These are phyloP conservation scores for Batkoa obscura DNA, from an alignment of 371 early-diverging fungal species.

Conservation along the genomic window DNA sequence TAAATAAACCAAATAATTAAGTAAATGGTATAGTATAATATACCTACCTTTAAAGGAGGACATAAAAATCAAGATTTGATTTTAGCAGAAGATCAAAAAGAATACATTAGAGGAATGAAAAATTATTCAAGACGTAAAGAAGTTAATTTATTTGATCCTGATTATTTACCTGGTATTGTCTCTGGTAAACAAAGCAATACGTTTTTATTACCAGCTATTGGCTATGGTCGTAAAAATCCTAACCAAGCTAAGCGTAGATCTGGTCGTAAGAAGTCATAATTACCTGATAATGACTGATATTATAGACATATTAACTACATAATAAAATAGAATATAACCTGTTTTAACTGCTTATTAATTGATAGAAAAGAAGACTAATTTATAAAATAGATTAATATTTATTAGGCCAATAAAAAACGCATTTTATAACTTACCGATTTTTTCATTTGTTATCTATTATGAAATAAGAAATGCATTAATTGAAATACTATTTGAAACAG, in stretches of 20 bases:
- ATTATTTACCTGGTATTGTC: conserved; percentile 42
- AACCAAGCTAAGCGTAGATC: conserved; percentile 21
- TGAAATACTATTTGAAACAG: no score
- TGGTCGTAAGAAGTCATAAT: conserved; percentile 8
- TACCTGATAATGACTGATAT: no score
- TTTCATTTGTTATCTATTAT: no score
- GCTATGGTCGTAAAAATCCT: conserved; percentile 74
- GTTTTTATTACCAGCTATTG: conserved; percentile 55
- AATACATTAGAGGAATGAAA: conserved; percentile 25
- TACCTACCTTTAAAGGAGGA: conserved; percentile 74
- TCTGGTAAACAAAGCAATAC: conserved; percentile 31
- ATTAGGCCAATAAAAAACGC: no score
- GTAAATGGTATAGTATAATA: conserved; percentile 47
- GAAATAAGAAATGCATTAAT: no score
- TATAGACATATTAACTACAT: no score
- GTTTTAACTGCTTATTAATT: no score
- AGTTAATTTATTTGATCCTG: conserved; percentile 54
- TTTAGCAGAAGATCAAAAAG: conserved; percentile 79
- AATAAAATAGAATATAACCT: no score
- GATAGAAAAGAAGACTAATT: no score
- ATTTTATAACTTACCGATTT: no score
- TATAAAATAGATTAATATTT: no score
- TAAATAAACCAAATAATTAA: not conserved
- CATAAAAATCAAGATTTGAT: conserved; percentile 55
- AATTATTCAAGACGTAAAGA: conserved; percentile 23